Evolutionary conservation across 441 rosid genomes (phyloP), one percentile per base, ranked within the genome.

Genomic region (Pelargonium australe): DNA sequence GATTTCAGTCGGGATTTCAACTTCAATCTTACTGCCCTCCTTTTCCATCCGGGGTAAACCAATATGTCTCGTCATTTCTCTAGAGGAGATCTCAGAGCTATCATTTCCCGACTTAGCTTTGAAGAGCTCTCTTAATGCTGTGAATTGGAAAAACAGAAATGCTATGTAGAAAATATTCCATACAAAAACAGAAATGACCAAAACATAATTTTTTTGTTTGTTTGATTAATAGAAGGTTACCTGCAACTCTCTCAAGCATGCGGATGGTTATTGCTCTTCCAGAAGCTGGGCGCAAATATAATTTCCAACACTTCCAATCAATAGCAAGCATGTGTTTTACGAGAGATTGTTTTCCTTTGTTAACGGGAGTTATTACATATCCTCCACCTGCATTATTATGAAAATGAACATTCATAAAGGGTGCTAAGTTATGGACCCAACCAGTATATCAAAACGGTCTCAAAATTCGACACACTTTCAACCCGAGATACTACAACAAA

Each of bases 281-380:
- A 43, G 87, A 82, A 20, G 97, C 72, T 64, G 89, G 89, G 20
- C 81, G 79, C 57, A 87, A 64, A 75, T 85, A 86, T 69, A 85
- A 71, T 76, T 84, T 92, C 96, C 97, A 89, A 69, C 74, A 89
- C 75, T 86, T 90, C 98, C 99, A 92, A 75, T 95, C 92, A 61
- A 89, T 78, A 28, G 99, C 85, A 65, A 95, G 86, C 99, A 95
- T 95, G 81, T 92, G 98, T 70, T 87, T 95, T 34, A 95, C 97
- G 55, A 85, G 70, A 23, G 99, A 86, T 61, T 84, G 82, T 64
- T 80, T 85, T 68, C 92, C 97, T 69, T 90, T 79, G 78, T 77
- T 79, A 31, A 80, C 76, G 1, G 98, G 99, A 74, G 87, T 82
- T 70, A 92, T 79, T 17, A 95, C 96, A 68, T 82, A 95, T 53